A percentile compares a stretch with the other conserved stretches of the same genome.
These are phyloP conservation scores for Leccinum imitatum DNA, from an alignment of 768 basidiomycete species.

Conservation along the genomic window DNA sequence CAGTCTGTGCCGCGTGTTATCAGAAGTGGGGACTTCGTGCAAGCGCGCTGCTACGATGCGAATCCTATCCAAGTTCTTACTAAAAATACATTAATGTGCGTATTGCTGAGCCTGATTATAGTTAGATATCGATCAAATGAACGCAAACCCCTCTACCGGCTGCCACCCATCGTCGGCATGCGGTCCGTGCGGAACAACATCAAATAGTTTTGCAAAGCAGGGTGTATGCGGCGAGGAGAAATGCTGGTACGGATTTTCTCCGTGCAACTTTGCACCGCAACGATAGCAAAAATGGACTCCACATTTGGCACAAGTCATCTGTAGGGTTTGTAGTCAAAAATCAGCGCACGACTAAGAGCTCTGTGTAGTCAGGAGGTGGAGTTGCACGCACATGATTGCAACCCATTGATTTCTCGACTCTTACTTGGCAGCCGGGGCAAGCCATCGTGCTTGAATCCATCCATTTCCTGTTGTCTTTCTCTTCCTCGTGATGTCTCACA, in stretches of 20 bases:
- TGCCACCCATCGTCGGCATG: slow-evolving; percentile 44
- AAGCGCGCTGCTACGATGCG: too few species aligned
- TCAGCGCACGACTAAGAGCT: background rate
- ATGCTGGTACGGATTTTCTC: slow-evolving; percentile 61
- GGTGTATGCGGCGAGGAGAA: slow-evolving; percentile 52
- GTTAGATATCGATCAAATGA: slow-evolving; percentile 9
- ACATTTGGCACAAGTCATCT: slow-evolving; percentile 84
- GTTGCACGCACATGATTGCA: slow-evolving; percentile 79
- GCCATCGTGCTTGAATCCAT: slow-evolving; percentile 63
- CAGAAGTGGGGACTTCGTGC: too few species aligned
- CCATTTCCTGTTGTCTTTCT: slow-evolving; percentile 73
- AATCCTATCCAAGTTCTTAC: background rate
- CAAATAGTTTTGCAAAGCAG: slow-evolving; percentile 72
- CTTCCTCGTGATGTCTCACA: slow-evolving; percentile 65
- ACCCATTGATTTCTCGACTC: slow-evolving; percentile 74
- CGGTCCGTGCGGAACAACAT: slow-evolving; percentile 36
- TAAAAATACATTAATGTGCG: too few species aligned
- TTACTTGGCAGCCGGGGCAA: slow-evolving; percentile 71
- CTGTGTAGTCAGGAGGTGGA: background rate
- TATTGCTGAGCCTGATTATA: background rate
- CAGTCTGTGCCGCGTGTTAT: too few species aligned
- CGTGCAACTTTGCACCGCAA: slow-evolving; percentile 56
- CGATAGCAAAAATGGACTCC: slow-evolving; percentile 79
- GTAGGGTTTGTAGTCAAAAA: slow-evolving; percentile 6
- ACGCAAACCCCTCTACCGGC: slow-evolving; percentile 42